Percentiles rank a stretch among this genome's conserved stretches.
Evolutionary conservation across 345 rosid genomes (phyloP).

Genomic region (Corchorus olitorius): DNA sequence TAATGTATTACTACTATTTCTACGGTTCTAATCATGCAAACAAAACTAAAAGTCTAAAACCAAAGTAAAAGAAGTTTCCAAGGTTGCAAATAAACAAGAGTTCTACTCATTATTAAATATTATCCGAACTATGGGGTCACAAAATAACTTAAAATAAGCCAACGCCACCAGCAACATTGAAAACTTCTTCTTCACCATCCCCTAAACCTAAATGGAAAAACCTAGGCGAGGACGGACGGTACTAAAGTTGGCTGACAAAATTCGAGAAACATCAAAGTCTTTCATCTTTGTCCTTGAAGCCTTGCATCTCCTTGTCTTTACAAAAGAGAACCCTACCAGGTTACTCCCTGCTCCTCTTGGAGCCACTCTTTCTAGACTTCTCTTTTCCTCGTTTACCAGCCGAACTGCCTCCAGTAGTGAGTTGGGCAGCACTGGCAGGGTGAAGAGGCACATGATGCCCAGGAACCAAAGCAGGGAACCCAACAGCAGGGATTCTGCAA

Average conservation of each 20-base stretch:
- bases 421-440: conserved; percentile 39
- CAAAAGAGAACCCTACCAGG: conserved; percentile 18
- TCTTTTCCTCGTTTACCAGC: conserved; percentile 42
- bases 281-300: conserved; percentile 75
- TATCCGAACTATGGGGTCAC: background rate
- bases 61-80: background rate
- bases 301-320: conserved; percentile 59
- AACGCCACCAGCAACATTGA: background rate
- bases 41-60: background rate
- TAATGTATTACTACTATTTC: background rate
- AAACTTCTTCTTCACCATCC: background rate
- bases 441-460: conserved; percentile 76
- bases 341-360: conserved; percentile 64
- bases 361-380: conserved; percentile 41
- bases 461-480: conserved; percentile 99
- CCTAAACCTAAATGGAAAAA: conserved; percentile 4
- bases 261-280: conserved; percentile 8
- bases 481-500: conserved; percentile 99
- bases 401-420: conserved; percentile 37
- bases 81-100: background rate
- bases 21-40: background rate
- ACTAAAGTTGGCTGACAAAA: conserved; percentile 14
- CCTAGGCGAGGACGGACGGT: background rate
- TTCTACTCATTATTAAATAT: background rate
- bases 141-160: background rate